These are phyloP conservation scores for Tolypocladium tropicale DNA, from an alignment of 2,329 filamentous ascomycete genomes.

Conservation along the genomic window DNA sequence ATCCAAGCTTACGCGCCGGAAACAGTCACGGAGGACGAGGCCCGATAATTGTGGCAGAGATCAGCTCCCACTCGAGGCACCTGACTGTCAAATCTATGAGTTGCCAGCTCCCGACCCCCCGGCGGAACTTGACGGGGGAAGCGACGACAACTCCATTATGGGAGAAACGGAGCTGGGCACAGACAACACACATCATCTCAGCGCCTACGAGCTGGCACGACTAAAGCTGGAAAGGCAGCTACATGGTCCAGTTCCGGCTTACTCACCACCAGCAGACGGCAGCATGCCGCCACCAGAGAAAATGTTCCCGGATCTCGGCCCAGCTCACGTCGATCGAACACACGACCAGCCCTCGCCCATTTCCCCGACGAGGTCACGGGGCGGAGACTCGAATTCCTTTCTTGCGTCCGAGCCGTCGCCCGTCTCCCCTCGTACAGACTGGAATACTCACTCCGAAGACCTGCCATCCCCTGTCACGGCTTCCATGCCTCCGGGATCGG, in stretches of 20 bases:
- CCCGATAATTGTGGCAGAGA: constrained; percentile 12
- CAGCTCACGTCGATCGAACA: constrained; percentile 7
- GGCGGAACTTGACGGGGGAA: constrained; percentile 36
- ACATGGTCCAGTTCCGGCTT: constrained; percentile 38
- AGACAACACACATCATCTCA: constrained; percentile 27
- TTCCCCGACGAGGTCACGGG: constrained; percentile 10
- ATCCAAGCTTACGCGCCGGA: constrained; percentile 29
- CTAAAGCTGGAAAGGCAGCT: constrained; percentile 41
- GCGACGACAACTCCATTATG: constrained; percentile 24
- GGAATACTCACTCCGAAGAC: constrained; percentile 25
- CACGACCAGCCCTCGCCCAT: constrained; percentile 5
- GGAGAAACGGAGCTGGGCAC: constrained; percentile 30
- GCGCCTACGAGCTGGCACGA: constrained; percentile 39
- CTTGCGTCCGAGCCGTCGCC: constrained; percentile 36
- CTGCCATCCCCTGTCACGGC: constrained; percentile 31
- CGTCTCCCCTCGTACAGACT: constrained; percentile 34
- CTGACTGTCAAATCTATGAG: constrained; percentile 41
- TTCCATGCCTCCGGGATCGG: constrained; percentile 15
- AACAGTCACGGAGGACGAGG: constrained; percentile 15
- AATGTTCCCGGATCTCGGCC: constrained; percentile 8
- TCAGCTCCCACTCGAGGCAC: constrained; percentile 19
- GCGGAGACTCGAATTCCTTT: constrained; percentile 21
- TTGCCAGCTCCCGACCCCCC: constrained; percentile 35
- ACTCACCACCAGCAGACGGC: constrained; percentile 29
- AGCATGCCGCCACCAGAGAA: constrained; percentile 19